Evolutionary conservation across 176 grass and related monocot species (phyloP).

Genomic region (Aegilops umbellulata): DNA sequence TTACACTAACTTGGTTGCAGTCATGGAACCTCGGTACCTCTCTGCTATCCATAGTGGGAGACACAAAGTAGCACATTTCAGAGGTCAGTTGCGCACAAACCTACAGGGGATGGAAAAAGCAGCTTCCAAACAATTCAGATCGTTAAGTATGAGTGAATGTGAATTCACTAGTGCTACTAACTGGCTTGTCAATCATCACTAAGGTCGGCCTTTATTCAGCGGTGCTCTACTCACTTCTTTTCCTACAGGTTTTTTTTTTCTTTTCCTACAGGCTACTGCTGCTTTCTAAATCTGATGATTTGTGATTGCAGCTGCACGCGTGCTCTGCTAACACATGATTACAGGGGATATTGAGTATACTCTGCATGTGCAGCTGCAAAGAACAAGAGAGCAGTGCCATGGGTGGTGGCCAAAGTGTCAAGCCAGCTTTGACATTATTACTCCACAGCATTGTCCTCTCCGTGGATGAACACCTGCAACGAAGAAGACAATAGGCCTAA

Average conservation of each 20-base stretch:
- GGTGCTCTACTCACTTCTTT: no score
- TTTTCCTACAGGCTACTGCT: no score
- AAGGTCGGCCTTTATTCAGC: no score
- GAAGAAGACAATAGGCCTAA: constrained; percentile 15
- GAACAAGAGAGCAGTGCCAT: neutral
- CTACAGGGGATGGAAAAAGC: no score
- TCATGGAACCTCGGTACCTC: neutral
- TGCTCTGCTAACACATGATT: neutral
- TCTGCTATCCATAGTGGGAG: constrained; percentile 16
- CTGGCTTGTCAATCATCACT: no score
- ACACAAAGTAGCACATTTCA: neutral
- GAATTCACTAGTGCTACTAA: no score
- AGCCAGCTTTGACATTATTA: neutral
- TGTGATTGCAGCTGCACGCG: constrained; percentile 4
- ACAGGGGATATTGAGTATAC: neutral
- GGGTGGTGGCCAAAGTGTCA: neutral
- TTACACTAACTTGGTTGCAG: neutral
- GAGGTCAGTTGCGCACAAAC: no score
- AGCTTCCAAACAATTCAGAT: neutral
- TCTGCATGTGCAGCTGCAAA: neutral
- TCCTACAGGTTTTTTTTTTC: no score
- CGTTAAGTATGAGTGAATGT: neutral
- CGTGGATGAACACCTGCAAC: neutral
- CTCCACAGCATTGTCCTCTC: neutral
- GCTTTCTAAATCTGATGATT: neutral